Base-by-base conservation (phyloP, 768 basidiomycete genomes). In the Exidia glandulosa region DNA sequence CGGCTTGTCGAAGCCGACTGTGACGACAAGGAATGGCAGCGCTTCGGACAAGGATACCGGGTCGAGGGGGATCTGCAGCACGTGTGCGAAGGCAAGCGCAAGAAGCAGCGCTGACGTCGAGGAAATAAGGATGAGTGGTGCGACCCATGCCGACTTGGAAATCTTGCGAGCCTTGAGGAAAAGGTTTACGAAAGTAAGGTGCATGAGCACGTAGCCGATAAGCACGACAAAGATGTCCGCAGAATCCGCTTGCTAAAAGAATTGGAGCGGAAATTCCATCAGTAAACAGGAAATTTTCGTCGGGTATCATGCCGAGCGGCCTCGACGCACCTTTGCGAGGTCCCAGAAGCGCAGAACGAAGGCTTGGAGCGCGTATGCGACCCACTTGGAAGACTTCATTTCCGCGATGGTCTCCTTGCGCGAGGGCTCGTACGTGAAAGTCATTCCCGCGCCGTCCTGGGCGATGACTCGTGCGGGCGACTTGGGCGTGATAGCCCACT, bases 1-100 rank as follows among this genome's bases (percentile, higher is more conserved):
- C 0, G 94, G 95, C 71, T 99, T 98, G 74, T 99, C 96, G 71
- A 98, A 99, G 6, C 95, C 95, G 61, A 99, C 85, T 1, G 94
- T 96, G 72, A 95, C 95, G 34, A 99, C 94, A 55, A 98, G 78
- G 84, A 98, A 98, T 0, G 96, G 96, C 0, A 99, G 81, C 0
- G 96, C 95, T 71, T 99, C 96, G 10, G 90, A 92, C 57, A 99
- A 79, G 10, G 87, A 86, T 58, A 98, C 87, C 1, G 93, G 92
- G 70, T 98, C 94, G 65, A 99, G 86, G 23, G 86, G 87, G 61
- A 99, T 91, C 65, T 80, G 79, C 60, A 97, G 78, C 13, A 80
- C 85, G 57, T 87, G 80, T 23, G 86, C 83, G 41, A 85, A 69
- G 14, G 95, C 87, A 5, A 98, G 80, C 13, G 91, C 81, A 58